Base-by-base conservation (phyloP, 2,329 filamentous ascomycete genomes). In the Stagonosporopsis chrysanthemi region DNA sequence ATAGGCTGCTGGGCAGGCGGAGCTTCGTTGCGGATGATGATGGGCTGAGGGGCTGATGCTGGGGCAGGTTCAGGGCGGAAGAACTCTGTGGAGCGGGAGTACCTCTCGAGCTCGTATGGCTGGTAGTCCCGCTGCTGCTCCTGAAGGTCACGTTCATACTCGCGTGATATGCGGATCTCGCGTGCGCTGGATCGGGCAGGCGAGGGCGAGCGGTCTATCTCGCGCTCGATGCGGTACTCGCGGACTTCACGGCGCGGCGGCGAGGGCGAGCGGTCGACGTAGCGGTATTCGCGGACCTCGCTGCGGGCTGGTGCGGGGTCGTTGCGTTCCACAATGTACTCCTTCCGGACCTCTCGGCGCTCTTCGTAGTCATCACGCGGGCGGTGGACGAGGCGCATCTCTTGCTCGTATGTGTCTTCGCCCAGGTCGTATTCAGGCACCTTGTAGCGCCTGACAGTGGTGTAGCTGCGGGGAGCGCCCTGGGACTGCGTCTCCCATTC, bases 381-480 rank as follows among this genome's bases (percentile, higher is more conserved):
- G 39, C 66, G 72, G 52, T 79, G 78, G 58, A 81, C 77, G 58
- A 84, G 78, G 54, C 80, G 78, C 63, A 82, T 81, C 64, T 83
- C 81, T 49, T 80, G 75, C 59, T 81, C 77, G 64, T 79, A 77
- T 28, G 69, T 71, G 56, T 80, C 78, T 47, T 75, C 72, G 42
- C 77, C 71, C 35, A 79, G 75, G 55, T 76, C 76, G 50, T 65
- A 65, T 45, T 84, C 81, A 46, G 82, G 81, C n/a, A 82, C 73
- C 60, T 81, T 80, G 78, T 88, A 88, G 66, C 85, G 84, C 70
- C 84, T 85, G 64, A 88, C 82, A 6, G 83, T 85, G 62, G 82
- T 84, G 66, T 81, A 83, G 60, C 76, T 72, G 59, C 73, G 73
- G 26, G 61, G 79, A 58, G 76, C 76, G 68, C 68, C 64, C 51